These are phyloP conservation scores for Chaetoceros tenuissimus DNA, from an alignment of 108 stramenopile genomes.

Conservation along the genomic window DNA sequence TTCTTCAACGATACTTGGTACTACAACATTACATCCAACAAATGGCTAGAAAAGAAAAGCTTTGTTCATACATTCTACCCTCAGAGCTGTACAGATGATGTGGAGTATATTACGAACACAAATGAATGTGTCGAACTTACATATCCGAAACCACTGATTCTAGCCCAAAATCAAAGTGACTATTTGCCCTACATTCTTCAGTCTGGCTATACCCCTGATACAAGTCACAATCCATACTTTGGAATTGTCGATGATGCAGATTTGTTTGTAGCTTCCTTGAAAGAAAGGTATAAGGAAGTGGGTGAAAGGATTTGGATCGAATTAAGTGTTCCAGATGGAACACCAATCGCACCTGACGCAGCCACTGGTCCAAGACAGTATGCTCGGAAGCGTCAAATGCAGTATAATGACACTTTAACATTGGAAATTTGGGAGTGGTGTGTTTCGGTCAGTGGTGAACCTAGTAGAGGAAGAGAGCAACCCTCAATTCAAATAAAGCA, in stretches of 20 bases:
- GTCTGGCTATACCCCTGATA: slow-evolving; percentile 24
- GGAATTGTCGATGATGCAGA: slow-evolving; percentile 49
- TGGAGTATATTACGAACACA: slow-evolving; percentile 21
- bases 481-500: slow-evolving; percentile 36
- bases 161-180: not conserved
- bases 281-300: slow-evolving; percentile 15
- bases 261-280: slow-evolving; percentile 19
- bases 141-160: slow-evolving; percentile 25
- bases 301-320: slow-evolving; percentile 21
- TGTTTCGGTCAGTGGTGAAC: slow-evolving; percentile 56
- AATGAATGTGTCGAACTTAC: slow-evolving; percentile 44
- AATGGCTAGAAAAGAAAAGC: slow-evolving; percentile 59
- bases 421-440: slow-evolving; percentile 54
- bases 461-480: slow-evolving; percentile 40
- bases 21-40: slow-evolving; percentile 48
- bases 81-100: slow-evolving; percentile 58
- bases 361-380: slow-evolving; percentile 64
- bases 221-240: slow-evolving; percentile 30
- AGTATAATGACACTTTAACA: slow-evolving; percentile 22
- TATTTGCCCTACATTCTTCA: slow-evolving; percentile 30
- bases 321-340: slow-evolving; percentile 36
- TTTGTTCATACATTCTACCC: slow-evolving; percentile 70
- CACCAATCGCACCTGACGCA: slow-evolving; percentile 53
- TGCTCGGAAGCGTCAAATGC: slow-evolving; percentile 16
- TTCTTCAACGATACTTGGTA: slow-evolving; percentile 80